Evolutionary conservation across 305 asterid genomes (phyloP).

Genomic region (Ilex paraguariensis): DNA sequence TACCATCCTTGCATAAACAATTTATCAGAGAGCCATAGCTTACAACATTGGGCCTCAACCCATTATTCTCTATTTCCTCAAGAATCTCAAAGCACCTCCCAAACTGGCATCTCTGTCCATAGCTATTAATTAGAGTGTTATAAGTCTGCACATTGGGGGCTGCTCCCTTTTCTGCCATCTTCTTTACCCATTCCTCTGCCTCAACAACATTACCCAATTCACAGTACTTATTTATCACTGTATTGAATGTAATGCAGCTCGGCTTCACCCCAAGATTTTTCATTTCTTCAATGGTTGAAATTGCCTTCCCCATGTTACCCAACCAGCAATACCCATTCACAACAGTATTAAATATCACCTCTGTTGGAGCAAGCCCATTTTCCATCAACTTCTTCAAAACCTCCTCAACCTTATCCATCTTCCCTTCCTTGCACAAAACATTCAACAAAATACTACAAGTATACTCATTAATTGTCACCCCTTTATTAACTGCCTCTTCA

Average conservation of each 20-base stretch:
- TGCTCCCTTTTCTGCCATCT: slow-evolving; percentile 54
- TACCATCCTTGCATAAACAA: slow-evolving; percentile 62
- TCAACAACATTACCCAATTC: slow-evolving; percentile 50
- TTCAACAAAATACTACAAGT: slow-evolving; percentile 53
- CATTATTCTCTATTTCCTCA: slow-evolving; percentile 62
- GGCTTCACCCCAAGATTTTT: slow-evolving; percentile 50
- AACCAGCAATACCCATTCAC: slow-evolving; percentile 60
- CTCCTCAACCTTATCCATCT: slow-evolving; percentile 52
- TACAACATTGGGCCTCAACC: slow-evolving; percentile 50
- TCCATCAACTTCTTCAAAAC: slow-evolving; percentile 45
- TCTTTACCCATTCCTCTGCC: slow-evolving; percentile 48
- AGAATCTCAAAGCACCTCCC: slow-evolving; percentile 65
- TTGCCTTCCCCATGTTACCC: slow-evolving; percentile 50
- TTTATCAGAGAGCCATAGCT: slow-evolving; percentile 65
- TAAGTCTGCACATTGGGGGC: slow-evolving; percentile 53
- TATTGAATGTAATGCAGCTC: slow-evolving; percentile 56
- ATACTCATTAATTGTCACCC: slow-evolving; percentile 43
- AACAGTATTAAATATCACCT: slow-evolving; percentile 53
- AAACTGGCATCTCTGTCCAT: slow-evolving; percentile 45
- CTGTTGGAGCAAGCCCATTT: slow-evolving; percentile 42
- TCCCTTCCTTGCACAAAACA: slow-evolving; percentile 61
- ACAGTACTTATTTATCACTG: slow-evolving; percentile 39
- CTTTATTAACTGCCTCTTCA: slow-evolving; percentile 40
- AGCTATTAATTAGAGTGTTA: slow-evolving; percentile 62
- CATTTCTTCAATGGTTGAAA: slow-evolving; percentile 42